Evolutionary conservation across 1,139 yeast genomes (phyloP), one percentile per base, ranked within the genome.

Genomic region (Hyphopichia burtonii): DNA sequence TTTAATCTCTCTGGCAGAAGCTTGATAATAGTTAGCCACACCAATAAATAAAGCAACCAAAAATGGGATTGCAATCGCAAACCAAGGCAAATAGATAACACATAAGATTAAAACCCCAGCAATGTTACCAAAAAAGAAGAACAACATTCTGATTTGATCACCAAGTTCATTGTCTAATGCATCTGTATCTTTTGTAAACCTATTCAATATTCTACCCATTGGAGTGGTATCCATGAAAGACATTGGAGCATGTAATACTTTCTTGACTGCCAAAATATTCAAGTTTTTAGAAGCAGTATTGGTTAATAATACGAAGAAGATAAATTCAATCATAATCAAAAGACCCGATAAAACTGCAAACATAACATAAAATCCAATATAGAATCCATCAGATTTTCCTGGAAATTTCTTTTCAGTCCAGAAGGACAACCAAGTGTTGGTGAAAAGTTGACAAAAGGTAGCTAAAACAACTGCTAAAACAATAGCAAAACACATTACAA

Each of bases 121-220:
- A 39, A 86, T 76, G 45, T 75, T 75, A 23, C 82, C 73, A 34
- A 78, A 51, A 2, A 83, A 74, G 43, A 74, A 75, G 40, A 80
- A 58, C 44, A 75, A 61, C 48, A 77, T 54, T 55, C 87, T 72
- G 41, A 79, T 53, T 56, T 79, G 83, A 50, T 82, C 86, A 38
- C 85, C 80, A 47, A 83, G 66, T 58, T 84, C 90, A 56, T 85
- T 86, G 61, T 89, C 96, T 54, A 89, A 68, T 30, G 83, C 83
- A 58, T 89, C 96, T 0, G 94, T 85, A 61, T 89, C 97, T 55
- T 86, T 88, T 1, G 96, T 84, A 50, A 80, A 80, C 53, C 86
- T 67, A 55, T 80, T 80, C 54, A 80, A 58, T 27, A 80, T 75
- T 58, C 84, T 66, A 18, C 86, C 86, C 65, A 79, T 65, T n/a